Base-by-base conservation (phyloP, 148 eudicot species). In the Silene conica region DNA sequence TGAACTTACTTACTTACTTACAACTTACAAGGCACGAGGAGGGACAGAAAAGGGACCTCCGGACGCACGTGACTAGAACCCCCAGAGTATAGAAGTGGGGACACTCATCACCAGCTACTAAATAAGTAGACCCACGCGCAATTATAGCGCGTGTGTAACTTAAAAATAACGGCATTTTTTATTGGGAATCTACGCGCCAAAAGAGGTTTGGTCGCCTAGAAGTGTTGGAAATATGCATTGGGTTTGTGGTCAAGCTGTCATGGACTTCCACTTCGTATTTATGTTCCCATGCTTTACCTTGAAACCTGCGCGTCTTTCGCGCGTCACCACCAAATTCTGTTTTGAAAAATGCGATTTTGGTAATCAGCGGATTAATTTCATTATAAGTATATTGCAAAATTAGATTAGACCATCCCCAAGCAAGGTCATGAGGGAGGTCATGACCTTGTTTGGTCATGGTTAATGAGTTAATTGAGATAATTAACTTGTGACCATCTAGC, bases 21-120 rank as follows among this genome's bases (percentile, higher is more conserved):
- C n/a, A n/a, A n/a, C n/a, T n/a, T 18, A 48, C 62, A 8, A 31
- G 58, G 41, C 75, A 75, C 77, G 65, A 77, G 75, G 81, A 48
- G 74, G 67, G 68, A 77, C 81, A 75, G 72, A 68, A 69, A 78
- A 67, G 76, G n/a, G 75, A 73, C 80, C 82, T 5, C 65, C 78
- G 74, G 63, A 13, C 45, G 82, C 84, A 84, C 84, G 84, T 84
- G 86, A 81, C 78, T 26, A 18, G 56, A 45, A 75, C 71, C 60
- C 60, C 73, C 34, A 74, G 63, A 19, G 12, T 28, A n/a, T 50
- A 48, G 60, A 18, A 74, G 61, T 64, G 45, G 63, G 19, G 20
- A 19, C 62, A 61, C 64, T 58, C n/a, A 52, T 60, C 22, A 63
- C 9, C 26, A 63, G n/a, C 12, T 45, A 2, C n/a, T n/a, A n/a